Conservation (phyloP, 176 grass and related monocot species). For the Sorghum bicolor region DNA sequence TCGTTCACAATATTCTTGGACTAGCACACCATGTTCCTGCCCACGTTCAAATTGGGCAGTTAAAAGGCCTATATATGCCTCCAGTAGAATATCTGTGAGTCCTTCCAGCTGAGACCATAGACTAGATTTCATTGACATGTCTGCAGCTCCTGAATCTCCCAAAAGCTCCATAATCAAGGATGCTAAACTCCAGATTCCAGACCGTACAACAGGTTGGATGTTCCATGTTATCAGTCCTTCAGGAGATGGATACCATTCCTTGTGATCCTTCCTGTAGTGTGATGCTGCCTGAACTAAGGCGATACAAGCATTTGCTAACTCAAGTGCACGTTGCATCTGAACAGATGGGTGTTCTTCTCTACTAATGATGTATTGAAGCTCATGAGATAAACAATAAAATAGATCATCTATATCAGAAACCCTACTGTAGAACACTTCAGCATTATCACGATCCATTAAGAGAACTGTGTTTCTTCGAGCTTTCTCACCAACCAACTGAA, state of each 20-base stretch:
- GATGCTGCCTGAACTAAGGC: conserved; percentile 60
- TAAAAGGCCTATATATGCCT: conserved; percentile 69
- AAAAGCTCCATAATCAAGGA: conserved; percentile 68
- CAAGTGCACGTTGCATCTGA: conserved; percentile 70
- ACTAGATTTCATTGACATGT: conserved; percentile 58
- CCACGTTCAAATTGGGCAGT: conserved; percentile 85
- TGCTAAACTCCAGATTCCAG: conserved; percentile 84
- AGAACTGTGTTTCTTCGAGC: conserved; percentile 88
- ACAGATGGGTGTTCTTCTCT: conserved; percentile 54
- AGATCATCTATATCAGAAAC: conserved; percentile 88
- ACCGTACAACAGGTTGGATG: conserved; percentile 68
- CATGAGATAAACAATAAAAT: conserved; percentile 80
- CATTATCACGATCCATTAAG: conserved; percentile 97
- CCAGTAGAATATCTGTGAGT: conserved; percentile 78
- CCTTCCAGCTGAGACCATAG: conserved; percentile 75
- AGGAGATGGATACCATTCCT: conserved; percentile 88
- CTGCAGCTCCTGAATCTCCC: conserved; percentile 49
- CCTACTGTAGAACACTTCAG: conserved; percentile 98
- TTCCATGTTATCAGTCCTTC: conserved; percentile 94
- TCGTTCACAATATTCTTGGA: conserved; percentile 74
- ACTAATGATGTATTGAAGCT: conserved; percentile 72
- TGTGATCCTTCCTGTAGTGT: conserved; percentile 63
- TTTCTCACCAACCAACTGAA: conserved; percentile 97
- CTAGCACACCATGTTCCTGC: conserved; percentile 66
- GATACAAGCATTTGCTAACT: conserved; percentile 78